Conservation (phyloP, 202 grass and related monocot genomes). For the Dendrocalamus latiflorus region DNA sequence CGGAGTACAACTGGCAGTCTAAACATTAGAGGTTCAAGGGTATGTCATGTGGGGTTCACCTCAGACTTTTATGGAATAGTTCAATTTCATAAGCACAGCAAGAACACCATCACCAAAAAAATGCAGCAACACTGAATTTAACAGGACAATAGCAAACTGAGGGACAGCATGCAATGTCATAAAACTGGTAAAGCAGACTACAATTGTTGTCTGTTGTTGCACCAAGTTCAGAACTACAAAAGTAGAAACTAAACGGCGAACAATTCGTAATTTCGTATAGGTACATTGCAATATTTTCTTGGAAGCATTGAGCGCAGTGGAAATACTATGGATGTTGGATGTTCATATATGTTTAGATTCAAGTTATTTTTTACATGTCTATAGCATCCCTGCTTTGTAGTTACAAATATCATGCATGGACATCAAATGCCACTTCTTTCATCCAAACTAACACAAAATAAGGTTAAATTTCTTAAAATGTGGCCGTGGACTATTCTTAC, state of each 20-base stretch:
- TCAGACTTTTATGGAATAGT: background rate
- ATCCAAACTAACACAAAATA: background rate
- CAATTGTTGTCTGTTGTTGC: background rate
- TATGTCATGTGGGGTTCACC: background rate
- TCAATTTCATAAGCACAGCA: background rate
- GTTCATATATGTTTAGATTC: background rate
- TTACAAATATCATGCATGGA: background rate
- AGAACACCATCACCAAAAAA: background rate
- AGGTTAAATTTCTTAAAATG: background rate
- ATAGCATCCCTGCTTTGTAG: background rate
- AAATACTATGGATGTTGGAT: background rate
- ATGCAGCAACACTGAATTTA: background rate
- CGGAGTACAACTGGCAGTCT: background rate
- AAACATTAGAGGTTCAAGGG: background rate
- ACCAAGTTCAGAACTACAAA: background rate
- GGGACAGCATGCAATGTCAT: background rate
- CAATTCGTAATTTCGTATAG: background rate
- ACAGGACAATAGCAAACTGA: background rate
- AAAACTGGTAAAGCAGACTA: background rate
- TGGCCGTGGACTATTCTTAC: conserved; percentile 26
- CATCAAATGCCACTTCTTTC: background rate
- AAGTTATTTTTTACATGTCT: background rate
- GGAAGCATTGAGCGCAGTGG: background rate
- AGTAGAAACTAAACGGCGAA: background rate
- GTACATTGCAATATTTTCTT: background rate